Conservation (phyloP, 108 stramenopile genomes). For the Chaetoceros muelleri region DNA sequence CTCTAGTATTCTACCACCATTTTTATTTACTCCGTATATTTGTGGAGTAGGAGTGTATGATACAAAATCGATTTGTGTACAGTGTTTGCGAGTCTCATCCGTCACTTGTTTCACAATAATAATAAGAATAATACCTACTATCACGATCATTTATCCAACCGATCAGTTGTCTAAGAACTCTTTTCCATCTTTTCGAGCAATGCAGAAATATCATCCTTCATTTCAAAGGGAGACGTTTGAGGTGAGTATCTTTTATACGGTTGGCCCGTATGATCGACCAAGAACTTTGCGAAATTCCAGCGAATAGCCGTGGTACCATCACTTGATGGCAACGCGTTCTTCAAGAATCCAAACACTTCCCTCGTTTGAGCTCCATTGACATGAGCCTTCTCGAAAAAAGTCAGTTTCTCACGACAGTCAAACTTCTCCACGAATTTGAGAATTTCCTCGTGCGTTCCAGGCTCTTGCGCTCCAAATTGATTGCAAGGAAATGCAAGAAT, state of each 20-base stretch:
- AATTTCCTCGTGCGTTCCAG: constrained; percentile 55
- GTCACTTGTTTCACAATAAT: no score
- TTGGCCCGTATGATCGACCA: constrained; percentile 61
- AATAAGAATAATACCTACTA: no score
- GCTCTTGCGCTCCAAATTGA: constrained; percentile 72
- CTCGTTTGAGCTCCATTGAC: constrained; percentile 67
- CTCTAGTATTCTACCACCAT: no score
- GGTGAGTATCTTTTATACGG: constrained; percentile 46
- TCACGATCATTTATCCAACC: no score
- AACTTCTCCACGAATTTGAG: constrained; percentile 41
- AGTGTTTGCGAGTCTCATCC: no score
- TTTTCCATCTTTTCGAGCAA: constrained; percentile 39
- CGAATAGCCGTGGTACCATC: constrained; percentile 56
- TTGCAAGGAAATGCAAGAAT: constrained; percentile 78
- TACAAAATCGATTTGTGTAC: no score
- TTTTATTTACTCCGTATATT: no score
- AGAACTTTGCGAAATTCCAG: constrained; percentile 28
- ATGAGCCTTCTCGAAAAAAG: constrained; percentile 68
- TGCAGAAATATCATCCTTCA: constrained; percentile 46
- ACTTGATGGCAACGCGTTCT: constrained; percentile 23
- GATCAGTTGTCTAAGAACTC: constrained; percentile 3
- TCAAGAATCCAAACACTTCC: constrained; percentile 58
- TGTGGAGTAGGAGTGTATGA: no score
- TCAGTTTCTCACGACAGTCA: constrained; percentile 36
- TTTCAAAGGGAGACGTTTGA: constrained; percentile 31